Evolutionary conservation across 139 green algal genomes (phyloP), one percentile per base, ranked within the genome.

Genomic region (Chlamydomonas eustigma): DNA sequence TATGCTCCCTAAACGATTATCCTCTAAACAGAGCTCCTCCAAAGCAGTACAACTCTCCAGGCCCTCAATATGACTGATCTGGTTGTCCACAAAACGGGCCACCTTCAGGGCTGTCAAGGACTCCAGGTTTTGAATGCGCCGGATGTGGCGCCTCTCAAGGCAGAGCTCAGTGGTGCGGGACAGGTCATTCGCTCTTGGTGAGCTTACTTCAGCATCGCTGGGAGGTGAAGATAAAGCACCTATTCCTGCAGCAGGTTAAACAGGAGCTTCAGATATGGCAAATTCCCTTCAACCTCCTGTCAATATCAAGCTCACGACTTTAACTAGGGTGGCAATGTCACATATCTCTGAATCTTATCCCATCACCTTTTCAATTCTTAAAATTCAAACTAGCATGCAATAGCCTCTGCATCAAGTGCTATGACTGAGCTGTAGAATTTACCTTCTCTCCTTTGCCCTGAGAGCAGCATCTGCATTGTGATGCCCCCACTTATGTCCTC

Each of bases 1-100:
- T 35, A 81, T 76, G 3, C 34, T n/a, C 0, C 8, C 37, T 6
- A 86, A 51, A 6, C 77, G 39, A 74, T 92, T 92, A 81, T 83
- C 82, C 76, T 92, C 85, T 28, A 90, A 32, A 37, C 58, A 83
- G n/a, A 94, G 86, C 80, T 92, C 84, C 78, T 89, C 85, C 5
- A 94, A 78, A 0, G 35, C 6, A 0, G 58, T 86, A 78, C 85
- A 88, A 1, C 39, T 34, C 34, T 85, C 76, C 39, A 93, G 77
- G 2, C 78, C 77, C 51, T 88, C 78, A 22, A 94, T 83, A 67
- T 67, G 75, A 38, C 39, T 52, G 75, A 72, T 70, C 68, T 81
- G 68, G 76, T 81, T 80, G 73, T 87, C 81, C 25, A 73, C 52
- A 39, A 89, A 85, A 32, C 50, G 79, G 0, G 78, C 73, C 44